Evolutionary conservation across 2,329 filamentous ascomycete genomes (phyloP), one percentile per base, ranked within the genome.

Genomic region (Orbilia quercus): DNA sequence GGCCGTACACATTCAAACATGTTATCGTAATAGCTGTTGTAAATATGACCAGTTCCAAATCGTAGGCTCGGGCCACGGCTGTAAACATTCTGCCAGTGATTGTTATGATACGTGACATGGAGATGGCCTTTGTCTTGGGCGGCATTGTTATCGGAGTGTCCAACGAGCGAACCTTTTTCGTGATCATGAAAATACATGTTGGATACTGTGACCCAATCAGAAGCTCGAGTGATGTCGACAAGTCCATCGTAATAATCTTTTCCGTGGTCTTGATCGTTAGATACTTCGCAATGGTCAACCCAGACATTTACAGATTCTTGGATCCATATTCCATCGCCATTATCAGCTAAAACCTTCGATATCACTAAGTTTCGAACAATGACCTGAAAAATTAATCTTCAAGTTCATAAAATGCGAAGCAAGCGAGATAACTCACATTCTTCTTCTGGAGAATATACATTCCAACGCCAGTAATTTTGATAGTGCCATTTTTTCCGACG

Each of bases 241-340:
- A 90, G 84, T 31, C 89, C 88, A 65, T 90, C 89, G 78, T 89
- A 90, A 82, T 85, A 89, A 82, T 91, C 74, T 82, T 90, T 90
- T 82, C 84, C 86, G 78, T 86, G 82, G 76, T 84, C 81, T 34
- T 79, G 78, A 80, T 89, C 84, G 22, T 85, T 87, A 2, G 84
- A 87, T 20, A 90, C 82, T 75, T 90, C 88, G 79, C 84, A 83
- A 81, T 90, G 88, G 81, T 90, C 88, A 54, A 90, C 81, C 88
- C 88, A 90, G 77, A 87, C 82, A 75, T 88, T 88, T 60, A 79
- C 85, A 53, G 84, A 84, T 14, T 78, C 79, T 79, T 88, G 84
- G 69, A 89, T 85, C 75, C 83, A 85, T 75, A 89, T 84, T 63
- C 85, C 85, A 76, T 89, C 87, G 18, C 87, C 87, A 74, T 85